phyloP scores from a whole-genome alignment of 192 early-diverging fungal genomes.

The Chytriomyces sp. region DNA sequence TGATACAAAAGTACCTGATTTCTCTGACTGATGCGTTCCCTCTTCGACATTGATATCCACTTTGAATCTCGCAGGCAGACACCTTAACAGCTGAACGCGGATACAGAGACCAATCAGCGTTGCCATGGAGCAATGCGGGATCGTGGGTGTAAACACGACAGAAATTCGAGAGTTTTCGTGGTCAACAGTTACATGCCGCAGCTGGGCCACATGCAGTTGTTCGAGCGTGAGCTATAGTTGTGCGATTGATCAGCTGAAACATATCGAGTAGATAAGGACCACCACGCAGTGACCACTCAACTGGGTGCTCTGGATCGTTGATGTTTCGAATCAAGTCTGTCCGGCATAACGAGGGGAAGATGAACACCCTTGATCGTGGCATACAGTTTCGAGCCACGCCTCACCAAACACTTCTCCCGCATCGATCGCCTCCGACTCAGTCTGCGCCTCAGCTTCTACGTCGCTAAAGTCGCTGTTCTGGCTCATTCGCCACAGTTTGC shows the following conservation, averaged over 20 bases:
- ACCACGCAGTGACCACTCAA: too few relatives aligned
- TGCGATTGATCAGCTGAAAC: constrained; percentile 2
- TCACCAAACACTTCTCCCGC: constrained; percentile 86
- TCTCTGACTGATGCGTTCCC: constrained; percentile 95
- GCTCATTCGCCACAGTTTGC: constrained; percentile 28
- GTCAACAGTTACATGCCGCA: constrained; percentile 81
- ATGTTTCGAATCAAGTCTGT: constrained; percentile 90
- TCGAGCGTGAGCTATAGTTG: constrained; percentile 94
- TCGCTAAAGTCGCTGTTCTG: constrained; percentile 35
- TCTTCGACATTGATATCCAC: constrained; percentile 88
- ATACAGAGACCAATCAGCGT: constrained; percentile 98
- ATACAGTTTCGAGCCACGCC: not conserved
- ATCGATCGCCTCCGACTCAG: constrained; percentile 76
- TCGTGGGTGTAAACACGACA: constrained; percentile 94
- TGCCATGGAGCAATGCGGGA: constrained; percentile 99
- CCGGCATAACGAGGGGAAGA: not conserved
- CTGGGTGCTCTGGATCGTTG: constrained; percentile 97
- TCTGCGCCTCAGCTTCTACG: constrained; percentile 49
- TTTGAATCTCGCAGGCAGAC: constrained; percentile 89
- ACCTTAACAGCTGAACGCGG: constrained; percentile 85
- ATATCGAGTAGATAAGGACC: not conserved
- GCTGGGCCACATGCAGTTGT: constrained; percentile 93
- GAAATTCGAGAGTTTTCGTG: constrained; percentile 69
- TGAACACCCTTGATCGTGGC: not conserved
- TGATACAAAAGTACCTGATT: too few relatives aligned